Evolutionary conservation across 768 basidiomycete genomes (phyloP).

Genomic region (Termitomyces sp.): DNA sequence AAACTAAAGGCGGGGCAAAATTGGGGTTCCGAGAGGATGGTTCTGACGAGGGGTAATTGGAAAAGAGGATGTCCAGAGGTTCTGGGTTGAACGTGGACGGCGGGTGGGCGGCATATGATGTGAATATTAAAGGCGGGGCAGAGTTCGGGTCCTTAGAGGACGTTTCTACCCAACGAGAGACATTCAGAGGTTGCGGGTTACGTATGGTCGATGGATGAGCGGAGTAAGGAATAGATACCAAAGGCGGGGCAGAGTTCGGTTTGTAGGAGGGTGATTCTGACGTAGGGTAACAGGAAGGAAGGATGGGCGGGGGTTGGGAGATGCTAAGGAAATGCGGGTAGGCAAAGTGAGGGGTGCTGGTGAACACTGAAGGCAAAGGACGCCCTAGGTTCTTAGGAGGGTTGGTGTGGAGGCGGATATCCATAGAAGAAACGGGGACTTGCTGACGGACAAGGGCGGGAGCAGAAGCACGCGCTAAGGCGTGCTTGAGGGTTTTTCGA

Average conservation of each 20-base stretch:
- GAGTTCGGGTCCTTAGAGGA: neutral
- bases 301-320: neutral
- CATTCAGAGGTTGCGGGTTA: too few relatives aligned
- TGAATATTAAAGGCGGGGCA: neutral
- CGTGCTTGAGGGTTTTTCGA: neutral
- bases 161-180: neutral
- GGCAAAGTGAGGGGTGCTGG: neutral
- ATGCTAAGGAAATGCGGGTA: neutral
- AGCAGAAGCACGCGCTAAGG: neutral
- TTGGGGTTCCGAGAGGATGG: neutral
- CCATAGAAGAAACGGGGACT: neutral
- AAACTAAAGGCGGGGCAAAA: neutral
- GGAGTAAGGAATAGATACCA: neutral
- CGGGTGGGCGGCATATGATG: neutral
- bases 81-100: neutral
- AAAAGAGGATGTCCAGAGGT: neutral
- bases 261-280: neutral
- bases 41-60: neutral
- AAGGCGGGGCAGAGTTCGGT: neutral
- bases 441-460: neutral
- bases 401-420: too few relatives aligned
- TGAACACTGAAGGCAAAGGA: neutral
- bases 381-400: neutral
- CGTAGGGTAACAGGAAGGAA: neutral
- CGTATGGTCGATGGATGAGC: too few relatives aligned